phyloP scores from a whole-genome alignment of 306 rosid genomes.

The Fragaria nilgerrensis region DNA sequence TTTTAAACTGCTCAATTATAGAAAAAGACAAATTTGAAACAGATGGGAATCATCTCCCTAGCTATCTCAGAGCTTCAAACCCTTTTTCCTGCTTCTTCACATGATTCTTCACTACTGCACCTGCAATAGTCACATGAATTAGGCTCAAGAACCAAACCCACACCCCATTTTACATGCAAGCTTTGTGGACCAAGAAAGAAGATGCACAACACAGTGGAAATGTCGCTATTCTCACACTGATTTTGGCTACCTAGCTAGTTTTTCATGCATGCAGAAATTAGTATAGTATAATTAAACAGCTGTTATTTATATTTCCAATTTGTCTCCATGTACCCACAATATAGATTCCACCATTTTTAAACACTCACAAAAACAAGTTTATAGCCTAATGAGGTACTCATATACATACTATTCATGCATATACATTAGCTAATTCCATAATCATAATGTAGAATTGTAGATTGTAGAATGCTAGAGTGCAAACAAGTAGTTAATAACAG shows the following conservation, averaged over 20 bases:
- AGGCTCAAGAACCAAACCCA: constrained; percentile 23
- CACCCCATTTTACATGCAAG: constrained; percentile 20
- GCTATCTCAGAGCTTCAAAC: constrained; percentile 48
- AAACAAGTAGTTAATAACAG: neutral
- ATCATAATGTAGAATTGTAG: neutral
- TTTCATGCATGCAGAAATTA: neutral
- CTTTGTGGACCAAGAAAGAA: neutral
- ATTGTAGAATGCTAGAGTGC: neutral
- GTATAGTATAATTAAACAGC: neutral
- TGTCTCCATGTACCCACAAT: neutral
- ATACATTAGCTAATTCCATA: neutral
- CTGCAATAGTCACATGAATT: constrained; percentile 56
- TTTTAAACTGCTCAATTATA: neutral
- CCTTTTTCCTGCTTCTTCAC: constrained; percentile 62
- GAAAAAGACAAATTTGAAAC: constrained; percentile 50
- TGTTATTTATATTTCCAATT: neutral
- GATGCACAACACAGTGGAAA: neutral
- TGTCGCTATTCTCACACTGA: neutral
- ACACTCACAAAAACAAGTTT: neutral
- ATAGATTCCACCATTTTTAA: neutral
- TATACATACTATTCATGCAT: neutral
- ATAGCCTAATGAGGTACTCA: neutral
- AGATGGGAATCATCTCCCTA: constrained; percentile 34
- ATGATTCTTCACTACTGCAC: constrained; percentile 59
- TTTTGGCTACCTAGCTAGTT: neutral